Percentiles rank a stretch among this genome's conserved stretches.
These are phyloP conservation scores for Sechiopsis laciniata DNA, from an alignment of 306 rosid genomes.

Conservation along the genomic window DNA sequence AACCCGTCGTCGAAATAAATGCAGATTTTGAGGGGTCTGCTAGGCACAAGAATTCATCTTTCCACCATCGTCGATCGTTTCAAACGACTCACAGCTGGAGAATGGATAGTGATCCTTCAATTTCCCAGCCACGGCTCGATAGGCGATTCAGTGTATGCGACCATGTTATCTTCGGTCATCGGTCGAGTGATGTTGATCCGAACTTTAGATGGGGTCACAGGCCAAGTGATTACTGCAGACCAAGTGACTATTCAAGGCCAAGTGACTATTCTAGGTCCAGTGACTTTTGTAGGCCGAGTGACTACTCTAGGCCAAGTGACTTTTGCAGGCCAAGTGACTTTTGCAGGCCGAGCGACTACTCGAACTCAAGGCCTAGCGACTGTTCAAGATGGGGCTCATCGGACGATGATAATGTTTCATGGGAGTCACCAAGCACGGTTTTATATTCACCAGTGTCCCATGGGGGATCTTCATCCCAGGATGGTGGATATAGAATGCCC, in stretches of 20 bases:
- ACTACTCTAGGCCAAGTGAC: slow-evolving; percentile 30
- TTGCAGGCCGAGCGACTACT: slow-evolving; percentile 30
- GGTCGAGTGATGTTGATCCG: slow-evolving; percentile 74
- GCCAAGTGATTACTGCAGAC: slow-evolving; percentile 84
- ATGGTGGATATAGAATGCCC: slow-evolving; percentile 70
- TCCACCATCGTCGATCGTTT: slow-evolving; percentile 86
- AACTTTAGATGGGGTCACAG: slow-evolving; percentile 73
- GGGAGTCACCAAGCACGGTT: slow-evolving; percentile 93
- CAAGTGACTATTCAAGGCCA: slow-evolving; percentile 61
- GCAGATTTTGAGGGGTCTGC: slow-evolving; percentile 97
- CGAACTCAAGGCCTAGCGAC: slow-evolving; percentile 45
- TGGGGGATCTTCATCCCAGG: slow-evolving; percentile 61
- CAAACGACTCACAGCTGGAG: slow-evolving; percentile 88
- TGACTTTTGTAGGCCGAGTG: slow-evolving; percentile 34
- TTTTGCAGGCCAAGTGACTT: slow-evolving; percentile 31
- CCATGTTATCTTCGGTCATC: slow-evolving; percentile 75
- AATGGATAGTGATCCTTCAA: slow-evolving; percentile 75
- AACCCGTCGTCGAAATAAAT: slow-evolving; percentile 72
- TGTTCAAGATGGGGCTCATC: slow-evolving; percentile 96
- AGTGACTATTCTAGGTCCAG: slow-evolving; percentile 42
- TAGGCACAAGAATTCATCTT: slow-evolving; percentile 88
- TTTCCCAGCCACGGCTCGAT: slow-evolving; percentile 68
- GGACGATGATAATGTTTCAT: slow-evolving; percentile 84
- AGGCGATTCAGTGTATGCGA: slow-evolving; percentile 94
- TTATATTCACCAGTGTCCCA: slow-evolving; percentile 76